Conservation (phyloP, 306 rosid genomes). For the Pterocarpus macrocarpus region DNA sequence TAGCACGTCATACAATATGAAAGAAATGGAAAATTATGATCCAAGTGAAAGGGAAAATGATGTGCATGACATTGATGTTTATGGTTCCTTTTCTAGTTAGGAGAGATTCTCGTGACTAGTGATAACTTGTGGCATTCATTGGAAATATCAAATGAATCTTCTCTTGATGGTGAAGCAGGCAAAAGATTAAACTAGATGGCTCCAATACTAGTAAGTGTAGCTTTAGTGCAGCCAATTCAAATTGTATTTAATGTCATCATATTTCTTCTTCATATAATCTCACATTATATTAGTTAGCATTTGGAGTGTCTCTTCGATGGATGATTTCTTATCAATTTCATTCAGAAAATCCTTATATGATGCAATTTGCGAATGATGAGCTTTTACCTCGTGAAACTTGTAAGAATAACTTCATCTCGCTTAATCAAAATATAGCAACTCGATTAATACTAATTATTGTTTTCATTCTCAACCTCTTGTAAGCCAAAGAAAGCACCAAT, state of each 20-base stretch:
- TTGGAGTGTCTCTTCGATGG: slow-evolving; percentile 21
- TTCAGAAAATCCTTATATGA: not conserved
- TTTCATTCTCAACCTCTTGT: too few relatives aligned
- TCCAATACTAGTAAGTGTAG: slow-evolving; percentile 84
- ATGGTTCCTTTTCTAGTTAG: slow-evolving; percentile 52
- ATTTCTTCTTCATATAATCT: slow-evolving; percentile 22
- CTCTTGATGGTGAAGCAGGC: slow-evolving; percentile 94
- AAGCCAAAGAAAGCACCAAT: too few relatives aligned
- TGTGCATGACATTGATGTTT: slow-evolving; percentile 50
- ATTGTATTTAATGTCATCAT: slow-evolving; percentile 8
- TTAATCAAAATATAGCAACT: slow-evolving; percentile 25
- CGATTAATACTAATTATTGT: slow-evolving; percentile 5
- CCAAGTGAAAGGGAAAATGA: slow-evolving; percentile 49
- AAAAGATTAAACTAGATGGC: slow-evolving; percentile 85
- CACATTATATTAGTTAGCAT: not conserved
- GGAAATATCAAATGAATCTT: slow-evolving; percentile 82
- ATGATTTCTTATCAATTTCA: slow-evolving; percentile 13
- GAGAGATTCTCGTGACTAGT: slow-evolving; percentile 49
- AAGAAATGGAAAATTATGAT: slow-evolving; percentile 48
- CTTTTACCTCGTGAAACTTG: slow-evolving; percentile 22
- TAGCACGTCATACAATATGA: slow-evolving; percentile 46
- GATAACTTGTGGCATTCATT: slow-evolving; percentile 57
- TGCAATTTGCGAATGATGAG: slow-evolving; percentile 2
- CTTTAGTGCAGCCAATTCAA: slow-evolving; percentile 17
- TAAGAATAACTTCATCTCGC: not conserved